Base-by-base conservation (phyloP, 2,329 filamentous ascomycete species). In the Cladophialophora psammophila region DNA sequence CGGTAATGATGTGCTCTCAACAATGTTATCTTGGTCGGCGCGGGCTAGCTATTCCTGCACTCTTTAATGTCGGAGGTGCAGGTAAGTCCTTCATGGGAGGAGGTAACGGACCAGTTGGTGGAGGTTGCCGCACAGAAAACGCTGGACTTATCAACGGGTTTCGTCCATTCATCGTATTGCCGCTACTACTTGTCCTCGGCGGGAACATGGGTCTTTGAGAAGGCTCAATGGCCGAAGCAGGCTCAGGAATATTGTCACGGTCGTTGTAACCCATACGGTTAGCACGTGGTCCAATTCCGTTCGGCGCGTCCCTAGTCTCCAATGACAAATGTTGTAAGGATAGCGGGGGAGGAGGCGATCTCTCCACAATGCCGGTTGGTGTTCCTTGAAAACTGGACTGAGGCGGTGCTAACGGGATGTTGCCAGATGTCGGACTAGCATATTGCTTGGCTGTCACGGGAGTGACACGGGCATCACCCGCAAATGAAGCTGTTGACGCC, bases 391-490 rank as follows among this genome's bases (percentile, higher is more conserved):
- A 74, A 70, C 72, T 73, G 72, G 75, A 76, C 58, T 77, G 77
- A 60, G 76, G 75, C 34, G 78, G 75, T 67, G 80, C 79, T 67
- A 92, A 87, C 45, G 89, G 89, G 66, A 92, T 92, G 73, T 92
- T 89, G 66, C 89, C 89, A 62, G 90, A 91, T 10, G 89, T 91
- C 36, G 90, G 89, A 18, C 89, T 91, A 69, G 82, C 81, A 64
- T 84, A 60, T 38, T 65, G 65, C 54, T 70, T 65, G 13, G 72
- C 69, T 10, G 72, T 73, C 12, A 71, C 59, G 15, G 72, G 72
- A 3, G 72, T 73, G 35, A 40, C 60, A 42, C 70, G 64, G 34
- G 40, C 3, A 40, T 78, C 56, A 82, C 80, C 64, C 72, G 75
- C 60, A 81, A 79, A 63, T 82, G 82, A 55, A 31, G 69, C 67